phyloP scores from a whole-genome alignment of 345 rosid genomes.

The Populus tremula region DNA sequence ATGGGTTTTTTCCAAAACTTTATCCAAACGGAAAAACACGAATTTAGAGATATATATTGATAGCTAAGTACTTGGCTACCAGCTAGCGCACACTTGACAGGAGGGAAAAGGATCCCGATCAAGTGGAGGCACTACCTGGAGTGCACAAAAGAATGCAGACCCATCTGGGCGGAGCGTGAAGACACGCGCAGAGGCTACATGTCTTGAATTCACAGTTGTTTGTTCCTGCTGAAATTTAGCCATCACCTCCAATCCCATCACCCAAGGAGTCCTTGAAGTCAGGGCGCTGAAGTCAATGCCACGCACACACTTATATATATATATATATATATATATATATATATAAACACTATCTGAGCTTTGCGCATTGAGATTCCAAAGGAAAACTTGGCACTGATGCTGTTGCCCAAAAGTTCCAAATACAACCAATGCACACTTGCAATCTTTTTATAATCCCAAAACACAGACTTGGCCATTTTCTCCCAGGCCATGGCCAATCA shows the following conservation, averaged over 20 bases:
- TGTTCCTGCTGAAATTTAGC: conserved; percentile 15
- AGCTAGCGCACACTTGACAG: too few relatives aligned
- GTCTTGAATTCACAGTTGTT: background rate
- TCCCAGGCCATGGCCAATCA: conserved; percentile 4
- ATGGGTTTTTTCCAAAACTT: too few relatives aligned
- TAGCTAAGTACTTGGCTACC: too few relatives aligned
- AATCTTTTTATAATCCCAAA: conserved; percentile 33
- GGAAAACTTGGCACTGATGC: conserved; percentile 14
- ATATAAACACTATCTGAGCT: background rate
- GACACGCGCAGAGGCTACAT: background rate
- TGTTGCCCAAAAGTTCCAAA: conserved; percentile 37
- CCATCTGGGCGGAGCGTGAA: background rate
- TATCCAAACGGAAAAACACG: too few relatives aligned
- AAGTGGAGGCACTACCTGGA: background rate
- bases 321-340: too few relatives aligned
- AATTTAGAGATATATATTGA: too few relatives aligned
- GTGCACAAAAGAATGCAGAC: background rate
- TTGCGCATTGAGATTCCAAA: conserved; percentile 1
- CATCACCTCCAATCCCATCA: conserved; percentile 35
- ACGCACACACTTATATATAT: too few relatives aligned
- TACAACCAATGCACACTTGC: conserved; percentile 29
- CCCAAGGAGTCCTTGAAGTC: conserved; percentile 7
- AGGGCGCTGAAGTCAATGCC: conserved; percentile 49
- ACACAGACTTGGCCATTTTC: conserved; percentile 9
- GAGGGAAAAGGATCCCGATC: background rate